Base-by-base conservation (phyloP, 2,329 filamentous ascomycete species). In the Ophiostoma tasmaniense region DNA sequence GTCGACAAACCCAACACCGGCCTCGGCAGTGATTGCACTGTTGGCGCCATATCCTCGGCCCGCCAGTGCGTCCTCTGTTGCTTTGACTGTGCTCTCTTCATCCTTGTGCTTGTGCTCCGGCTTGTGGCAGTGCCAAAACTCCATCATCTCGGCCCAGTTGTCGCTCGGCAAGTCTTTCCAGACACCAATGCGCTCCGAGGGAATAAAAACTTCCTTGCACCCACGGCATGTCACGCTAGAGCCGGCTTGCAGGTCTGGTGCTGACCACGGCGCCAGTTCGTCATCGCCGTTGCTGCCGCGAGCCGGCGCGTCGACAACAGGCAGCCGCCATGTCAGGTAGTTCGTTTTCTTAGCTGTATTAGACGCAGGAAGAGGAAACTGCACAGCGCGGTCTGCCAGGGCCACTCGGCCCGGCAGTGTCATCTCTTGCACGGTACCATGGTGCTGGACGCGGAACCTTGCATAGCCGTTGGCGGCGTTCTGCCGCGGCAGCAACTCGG, bases 111-210 rank as follows among this genome's bases (percentile, higher is more conserved):
- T 65, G 64, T 65, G 64, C 64, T 82, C 78, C 1, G 96, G 95
- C 78, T 98, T 98, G 78, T 99, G 95, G 75, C 95, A 99, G 78
- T 99, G 96, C 95, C 95, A 99, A 74, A 99, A 96, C 78, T 99
- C 96, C 95, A 99, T 99, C 93, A 99, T 96, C 80, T 99, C 95
- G 0, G 95, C 96, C 95, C 95, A 99, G 75, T 97, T 94, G 74
- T 96, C 93, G 75, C 93, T 97, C 0, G 95, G 95, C 22, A 99
- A 81, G 75, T 99, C 93, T 79, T 94, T 97, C 94, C 95, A 99
- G 50, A 80, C 78, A 52, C 78, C 79, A 8, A 87, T 80, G 3
- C 67, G 73, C 8, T 76, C 79, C 2, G 74, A 68, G 0, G 74
- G 55, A 14, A 87, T 78, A 22, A 87, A 70, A 1, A 67, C 70